phyloP scores from a whole-genome alignment of 805 yeast species.

The Candida alai region DNA sequence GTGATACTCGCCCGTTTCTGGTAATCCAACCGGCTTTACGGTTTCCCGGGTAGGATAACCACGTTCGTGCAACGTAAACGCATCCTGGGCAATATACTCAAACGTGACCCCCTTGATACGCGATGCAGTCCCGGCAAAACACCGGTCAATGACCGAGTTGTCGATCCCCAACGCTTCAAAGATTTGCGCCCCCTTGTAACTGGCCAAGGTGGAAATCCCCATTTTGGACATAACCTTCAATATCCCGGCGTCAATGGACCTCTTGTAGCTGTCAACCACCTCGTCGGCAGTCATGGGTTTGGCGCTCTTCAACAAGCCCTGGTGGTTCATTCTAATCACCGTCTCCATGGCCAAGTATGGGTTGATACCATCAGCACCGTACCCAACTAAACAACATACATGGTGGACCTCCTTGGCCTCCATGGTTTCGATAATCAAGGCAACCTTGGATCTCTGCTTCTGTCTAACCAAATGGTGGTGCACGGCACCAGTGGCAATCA shows the following conservation, averaged over 20 bases:
- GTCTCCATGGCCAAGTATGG: slow-evolving; percentile 94
- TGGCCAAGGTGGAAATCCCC: slow-evolving; percentile 98
- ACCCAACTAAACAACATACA: slow-evolving; percentile 88
- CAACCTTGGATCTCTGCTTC: slow-evolving; percentile 94
- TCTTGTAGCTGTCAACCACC: slow-evolving; percentile 73
- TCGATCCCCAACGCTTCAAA: slow-evolving; percentile 96
- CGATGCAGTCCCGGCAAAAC: slow-evolving; percentile 97
- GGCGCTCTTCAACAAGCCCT: slow-evolving; percentile 59
- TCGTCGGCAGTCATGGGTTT: slow-evolving; percentile 54
- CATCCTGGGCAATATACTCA: slow-evolving; percentile 95
- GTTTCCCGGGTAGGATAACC: slow-evolving; percentile 82
- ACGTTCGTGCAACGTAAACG: slow-evolving; percentile 86
- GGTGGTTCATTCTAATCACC: slow-evolving; percentile 75
- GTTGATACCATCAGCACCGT: slow-evolving; percentile 95
- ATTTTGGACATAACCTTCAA: slow-evolving; percentile 97
- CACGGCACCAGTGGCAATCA: slow-evolving; percentile 94
- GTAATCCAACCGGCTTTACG: slow-evolving; percentile 67
- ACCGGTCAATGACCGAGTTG: slow-evolving; percentile 89
- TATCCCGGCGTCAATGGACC: slow-evolving; percentile 86
- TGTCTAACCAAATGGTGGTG: slow-evolving; percentile 95
- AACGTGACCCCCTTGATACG: slow-evolving; percentile 94
- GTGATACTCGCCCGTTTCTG: slow-evolving; percentile 96
- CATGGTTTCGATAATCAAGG: slow-evolving; percentile 86
- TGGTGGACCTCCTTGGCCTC: slow-evolving; percentile 98
- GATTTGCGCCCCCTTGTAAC: slow-evolving; percentile 99